phyloP scores from a whole-genome alignment of 2,329 filamentous ascomycete genomes.

The Aureobasidium zeae region DNA sequence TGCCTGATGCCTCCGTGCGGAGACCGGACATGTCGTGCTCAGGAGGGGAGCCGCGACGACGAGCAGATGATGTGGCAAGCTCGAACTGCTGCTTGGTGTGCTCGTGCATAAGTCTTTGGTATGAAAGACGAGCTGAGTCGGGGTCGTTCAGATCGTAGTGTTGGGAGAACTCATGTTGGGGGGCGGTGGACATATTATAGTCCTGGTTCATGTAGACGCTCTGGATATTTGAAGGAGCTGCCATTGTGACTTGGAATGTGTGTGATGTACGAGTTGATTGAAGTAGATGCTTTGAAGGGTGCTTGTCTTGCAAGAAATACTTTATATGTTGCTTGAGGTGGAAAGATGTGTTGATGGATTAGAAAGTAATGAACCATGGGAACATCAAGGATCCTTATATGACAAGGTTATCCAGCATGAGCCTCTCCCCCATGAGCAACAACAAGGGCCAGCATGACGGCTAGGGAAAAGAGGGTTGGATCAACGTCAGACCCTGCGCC shows the following conservation, averaged over 20 bases:
- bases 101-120: constrained; percentile 42
- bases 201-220: constrained; percentile 31
- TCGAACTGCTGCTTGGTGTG: constrained; percentile 42
- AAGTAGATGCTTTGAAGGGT: background rate
- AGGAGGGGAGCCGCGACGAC: constrained; percentile 30
- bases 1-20: constrained; percentile 21
- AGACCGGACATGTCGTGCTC: constrained; percentile 20
- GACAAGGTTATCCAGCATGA: constrained; percentile 4
- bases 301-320: background rate
- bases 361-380: background rate
- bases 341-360: background rate
- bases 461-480: constrained; percentile 4
- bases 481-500: constrained; percentile 19
- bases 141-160: constrained; percentile 36
- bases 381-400: constrained; percentile 8
- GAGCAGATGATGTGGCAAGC: constrained; percentile 37
- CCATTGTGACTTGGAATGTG: constrained; percentile 20
- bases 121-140: constrained; percentile 33
- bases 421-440: background rate
- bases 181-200: constrained; percentile 34
- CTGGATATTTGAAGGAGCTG: constrained; percentile 22
- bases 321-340: constrained; percentile 1
- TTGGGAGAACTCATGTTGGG: constrained; percentile 37
- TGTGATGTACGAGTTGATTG: background rate
- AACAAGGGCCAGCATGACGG: constrained; percentile 6